Evolutionary conservation across 176 grass and related monocot genomes (phyloP).

Genomic region (Aegilops longissima): DNA sequence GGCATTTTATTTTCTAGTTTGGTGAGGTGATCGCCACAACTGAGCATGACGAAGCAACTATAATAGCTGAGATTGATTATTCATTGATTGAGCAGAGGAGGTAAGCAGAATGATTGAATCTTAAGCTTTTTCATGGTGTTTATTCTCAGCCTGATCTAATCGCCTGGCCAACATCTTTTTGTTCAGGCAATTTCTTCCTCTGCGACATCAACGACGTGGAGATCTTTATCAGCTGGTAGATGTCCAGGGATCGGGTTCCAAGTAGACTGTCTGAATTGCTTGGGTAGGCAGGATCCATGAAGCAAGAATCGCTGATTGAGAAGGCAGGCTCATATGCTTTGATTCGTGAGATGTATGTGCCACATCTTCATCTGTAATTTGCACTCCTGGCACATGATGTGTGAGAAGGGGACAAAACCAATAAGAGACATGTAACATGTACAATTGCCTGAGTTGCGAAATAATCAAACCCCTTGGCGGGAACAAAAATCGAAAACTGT

Average conservation of each 20-base stretch:
- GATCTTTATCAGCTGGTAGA: constrained; percentile 92
- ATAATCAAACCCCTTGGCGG: not conserved
- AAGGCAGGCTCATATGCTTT: not conserved
- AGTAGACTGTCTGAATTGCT: constrained; percentile 21
- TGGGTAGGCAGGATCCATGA: not conserved
- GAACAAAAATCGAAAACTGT: not conserved
- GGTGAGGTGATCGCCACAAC: constrained; percentile 88
- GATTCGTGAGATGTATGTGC: not conserved
- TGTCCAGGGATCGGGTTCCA: constrained; percentile 57
- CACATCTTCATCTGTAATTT: not conserved
- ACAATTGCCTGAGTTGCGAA: not conserved
- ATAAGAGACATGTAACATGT: not conserved
- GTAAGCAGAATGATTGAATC: constrained; percentile 22
- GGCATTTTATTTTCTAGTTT: constrained; percentile 55
- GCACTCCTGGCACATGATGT: not conserved
- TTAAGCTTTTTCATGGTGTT: not conserved
- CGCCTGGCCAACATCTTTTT: not conserved
- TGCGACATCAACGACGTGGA: constrained; percentile 62
- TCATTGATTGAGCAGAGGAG: constrained; percentile 80
- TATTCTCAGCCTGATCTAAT: not conserved
- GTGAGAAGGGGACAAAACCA: not conserved
- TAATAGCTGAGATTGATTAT: constrained; percentile 85
- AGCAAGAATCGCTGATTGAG: not conserved
- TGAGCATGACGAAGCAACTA: constrained; percentile 68
- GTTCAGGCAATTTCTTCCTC: constrained; percentile 68